Base-by-base conservation (phyloP, 768 basidiomycete genomes). In the Podaxis mareebaensis region DNA sequence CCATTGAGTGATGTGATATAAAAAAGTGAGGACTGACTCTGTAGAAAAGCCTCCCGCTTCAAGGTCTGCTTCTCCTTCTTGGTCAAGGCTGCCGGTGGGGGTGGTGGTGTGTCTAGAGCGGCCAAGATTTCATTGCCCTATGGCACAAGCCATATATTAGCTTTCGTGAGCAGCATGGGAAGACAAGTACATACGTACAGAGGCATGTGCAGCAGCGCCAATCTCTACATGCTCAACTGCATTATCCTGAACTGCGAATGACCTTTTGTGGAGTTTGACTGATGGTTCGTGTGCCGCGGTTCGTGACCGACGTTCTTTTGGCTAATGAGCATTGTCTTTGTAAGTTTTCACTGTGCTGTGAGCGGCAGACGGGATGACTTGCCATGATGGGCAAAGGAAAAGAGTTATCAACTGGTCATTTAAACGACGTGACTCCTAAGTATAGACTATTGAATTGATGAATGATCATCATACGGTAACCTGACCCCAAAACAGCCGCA, bases 31-130 rank as follows among this genome's bases (percentile, higher is more conserved):
- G 17, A 40, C 71, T 61, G 67, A 91, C 91, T 85, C 77, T 87
- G 79, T 49, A 92, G 70, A 67, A 93, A 89, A 3, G 85, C 79
- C 65, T 90, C 85, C 55, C 85, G 86, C 72, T 87, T 92, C 60
- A 85, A 66, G 17, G 82, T 79, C 58, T 83, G 83, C 71, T 87
- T 92, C 62, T 83, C 86, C 70, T 89, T 92, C 75, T 93, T 93
- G 12, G 70, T 73, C 53, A 67, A 66, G n/a, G 68, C 64, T 13
- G 54, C 44, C 22, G 55, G 49, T 15, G 66, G 46, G 4, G 61
- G 61, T 0, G 60, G 61, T 51, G 53, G 60, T 20, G 63, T 4
- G 11, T 61, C 44, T 8, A 63, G 64, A 39, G 78, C 71, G 30
- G 75, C 68, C 5, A 85, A 74, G 54, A 63, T 54, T 13, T 61